Conservation (phyloP, 202 grass and related monocot species). For the Hordeum pubiflorum region DNA sequence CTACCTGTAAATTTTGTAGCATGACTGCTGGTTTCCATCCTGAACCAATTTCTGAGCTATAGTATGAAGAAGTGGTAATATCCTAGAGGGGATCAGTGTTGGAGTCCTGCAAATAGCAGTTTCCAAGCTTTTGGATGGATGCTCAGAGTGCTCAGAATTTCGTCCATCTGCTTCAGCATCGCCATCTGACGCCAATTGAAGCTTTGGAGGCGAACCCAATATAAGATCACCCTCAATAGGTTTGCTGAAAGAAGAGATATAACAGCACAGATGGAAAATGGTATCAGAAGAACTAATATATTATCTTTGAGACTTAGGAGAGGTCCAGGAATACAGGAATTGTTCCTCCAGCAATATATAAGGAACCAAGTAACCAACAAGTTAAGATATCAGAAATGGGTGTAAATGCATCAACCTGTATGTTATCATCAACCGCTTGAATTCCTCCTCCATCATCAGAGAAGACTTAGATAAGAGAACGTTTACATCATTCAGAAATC, state of each 20-base stretch:
- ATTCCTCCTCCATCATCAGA: constrained; percentile 57
- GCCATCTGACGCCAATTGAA: constrained; percentile 14
- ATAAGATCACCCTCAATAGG: constrained; percentile 55
- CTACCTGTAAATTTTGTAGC: constrained; percentile 60
- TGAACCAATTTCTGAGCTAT: constrained; percentile 64
- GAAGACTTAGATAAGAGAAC: constrained; percentile 47
- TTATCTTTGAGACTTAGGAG: neutral
- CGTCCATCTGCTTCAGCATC: constrained; percentile 20
- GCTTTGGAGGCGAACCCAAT: constrained; percentile 42
- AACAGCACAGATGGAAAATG: constrained; percentile 11
- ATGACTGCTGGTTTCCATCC: constrained; percentile 49
- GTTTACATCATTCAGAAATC: constrained; percentile 44
- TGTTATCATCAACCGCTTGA: constrained; percentile 43
- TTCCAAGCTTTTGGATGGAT: constrained; percentile 49
- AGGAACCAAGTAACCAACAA: neutral
- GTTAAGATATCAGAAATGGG: neutral
- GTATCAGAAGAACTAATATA: neutral
- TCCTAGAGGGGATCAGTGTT: constrained; percentile 38
- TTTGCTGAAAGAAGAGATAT: constrained; percentile 60
- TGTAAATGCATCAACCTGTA: constrained; percentile 41
- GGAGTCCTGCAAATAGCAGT: constrained; percentile 38
- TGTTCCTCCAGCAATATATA: neutral
- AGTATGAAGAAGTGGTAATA: constrained; percentile 45
- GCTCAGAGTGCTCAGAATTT: constrained; percentile 24
- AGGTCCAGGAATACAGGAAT: neutral